Conservation (phyloP, 2,329 filamentous ascomycete species). For the Cordyceps cicadae region DNA sequence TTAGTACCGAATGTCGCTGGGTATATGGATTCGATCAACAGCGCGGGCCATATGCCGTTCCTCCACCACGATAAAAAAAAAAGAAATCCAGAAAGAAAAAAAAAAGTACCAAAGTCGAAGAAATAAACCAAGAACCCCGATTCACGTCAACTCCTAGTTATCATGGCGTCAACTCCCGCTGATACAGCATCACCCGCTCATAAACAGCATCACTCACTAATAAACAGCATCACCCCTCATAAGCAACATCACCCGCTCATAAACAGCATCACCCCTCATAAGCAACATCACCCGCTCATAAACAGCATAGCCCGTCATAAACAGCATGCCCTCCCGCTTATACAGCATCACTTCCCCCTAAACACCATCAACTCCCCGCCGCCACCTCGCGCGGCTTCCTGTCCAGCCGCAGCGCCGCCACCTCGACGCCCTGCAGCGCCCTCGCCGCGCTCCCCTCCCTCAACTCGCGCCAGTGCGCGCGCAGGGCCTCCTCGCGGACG, state of each 20-base stretch:
- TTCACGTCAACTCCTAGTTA: no score
- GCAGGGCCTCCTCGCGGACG: conserved; percentile 27
- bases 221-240: not conserved
- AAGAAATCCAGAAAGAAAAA: not conserved
- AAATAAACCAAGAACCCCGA: no score
- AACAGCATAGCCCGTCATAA: not conserved
- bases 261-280: not conserved
- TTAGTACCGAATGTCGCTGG: no score
- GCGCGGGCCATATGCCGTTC: not conserved
- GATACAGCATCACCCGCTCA: no score
- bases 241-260: no score
- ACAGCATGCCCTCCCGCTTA: no score
- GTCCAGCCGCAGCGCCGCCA: conserved; percentile 9
- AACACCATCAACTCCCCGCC: not conserved
- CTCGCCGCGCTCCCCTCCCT: conserved; percentile 18
- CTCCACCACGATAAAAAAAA: not conserved
- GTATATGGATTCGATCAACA: no score
- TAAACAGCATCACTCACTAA: not conserved
- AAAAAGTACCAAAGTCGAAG: not conserved
- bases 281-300: no score
- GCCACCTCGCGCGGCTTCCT: conserved; percentile 8
- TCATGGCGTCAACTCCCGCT: no score
- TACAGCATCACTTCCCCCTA: no score
- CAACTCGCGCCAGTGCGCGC: conserved; percentile 27
- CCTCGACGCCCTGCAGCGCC: conserved; percentile 8